Evolutionary conservation across 169 alveolate genomes (phyloP).

Genomic region (Sarcocystis neurona): DNA sequence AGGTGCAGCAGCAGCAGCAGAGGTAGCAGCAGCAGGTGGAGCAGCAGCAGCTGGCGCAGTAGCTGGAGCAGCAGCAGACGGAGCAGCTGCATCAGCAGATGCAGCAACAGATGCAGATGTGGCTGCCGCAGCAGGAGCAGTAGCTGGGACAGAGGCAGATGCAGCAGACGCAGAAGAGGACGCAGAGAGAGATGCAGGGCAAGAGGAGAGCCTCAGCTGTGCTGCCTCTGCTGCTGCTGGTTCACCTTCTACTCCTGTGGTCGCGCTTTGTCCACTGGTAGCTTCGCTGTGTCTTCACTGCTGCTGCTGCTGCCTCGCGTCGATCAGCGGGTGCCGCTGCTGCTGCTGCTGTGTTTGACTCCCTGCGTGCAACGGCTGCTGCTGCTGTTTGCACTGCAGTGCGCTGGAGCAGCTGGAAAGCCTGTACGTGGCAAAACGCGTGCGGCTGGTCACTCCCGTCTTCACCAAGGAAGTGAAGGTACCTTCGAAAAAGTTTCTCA

Average conservation of each 20-base stretch:
- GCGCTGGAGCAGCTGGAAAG: constrained; percentile 3
- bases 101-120: background rate
- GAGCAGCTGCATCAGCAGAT: background rate
- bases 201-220: background rate
- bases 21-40: no score
- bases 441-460: background rate
- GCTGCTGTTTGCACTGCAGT: background rate
- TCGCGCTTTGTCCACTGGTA: no score
- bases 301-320: no score
- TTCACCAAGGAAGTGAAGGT: background rate
- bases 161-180: background rate
- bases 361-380: no score
- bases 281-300: no score
- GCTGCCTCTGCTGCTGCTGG: background rate
- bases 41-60: background rate
- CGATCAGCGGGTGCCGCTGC: no score
- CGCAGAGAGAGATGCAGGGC: background rate
- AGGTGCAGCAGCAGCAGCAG: no score
- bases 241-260: no score
- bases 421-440: background rate
- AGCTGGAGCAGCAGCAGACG: background rate
- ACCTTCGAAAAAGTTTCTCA: background rate
- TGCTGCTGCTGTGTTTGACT: no score
- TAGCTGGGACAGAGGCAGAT: background rate
- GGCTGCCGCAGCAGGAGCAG: background rate